phyloP scores from a whole-genome alignment of 768 basidiomycete species.

The Psilocybe cubensis region DNA sequence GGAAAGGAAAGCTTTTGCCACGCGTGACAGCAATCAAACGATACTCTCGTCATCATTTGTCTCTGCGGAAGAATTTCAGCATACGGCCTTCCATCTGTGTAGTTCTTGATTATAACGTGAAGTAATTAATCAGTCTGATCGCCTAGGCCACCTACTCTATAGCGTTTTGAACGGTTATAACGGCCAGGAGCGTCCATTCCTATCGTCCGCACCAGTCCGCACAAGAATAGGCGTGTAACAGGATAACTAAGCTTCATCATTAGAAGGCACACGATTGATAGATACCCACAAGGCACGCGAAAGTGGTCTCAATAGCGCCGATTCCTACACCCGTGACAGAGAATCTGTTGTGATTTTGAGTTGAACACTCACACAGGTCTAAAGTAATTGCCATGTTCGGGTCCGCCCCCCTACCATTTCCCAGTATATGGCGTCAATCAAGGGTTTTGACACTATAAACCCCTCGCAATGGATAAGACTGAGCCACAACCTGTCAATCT shows the following conservation, averaged over 20 bases:
- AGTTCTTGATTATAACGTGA: slow-evolving; percentile 14
- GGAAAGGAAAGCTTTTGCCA: slow-evolving; percentile 17
- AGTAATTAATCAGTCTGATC: slow-evolving; percentile 20
- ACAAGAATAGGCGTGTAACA: slow-evolving; percentile 19
- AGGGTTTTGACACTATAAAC: slow-evolving; percentile 5
- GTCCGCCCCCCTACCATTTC: slow-evolving; percentile 2
- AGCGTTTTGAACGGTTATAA: slow-evolving; percentile 19
- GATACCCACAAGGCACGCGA: slow-evolving; percentile 20
- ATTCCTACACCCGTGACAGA: slow-evolving; percentile 9
- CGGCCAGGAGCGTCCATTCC: neutral
- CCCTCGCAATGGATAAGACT: neutral
- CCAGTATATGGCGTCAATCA: slow-evolving; percentile 9
- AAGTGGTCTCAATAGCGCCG: slow-evolving; percentile 1
- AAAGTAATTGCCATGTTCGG: slow-evolving; percentile 6
- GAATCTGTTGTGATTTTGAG: slow-evolving; percentile 6
- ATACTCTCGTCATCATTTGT: slow-evolving; percentile 17
- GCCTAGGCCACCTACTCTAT: neutral
- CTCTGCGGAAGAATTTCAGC: slow-evolving; percentile 18
- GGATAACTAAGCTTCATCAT: slow-evolving; percentile 14
- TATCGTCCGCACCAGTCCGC: neutral
- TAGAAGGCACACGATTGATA: slow-evolving; percentile 8
- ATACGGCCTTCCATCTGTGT: slow-evolving; percentile 12
- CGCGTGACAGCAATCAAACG: slow-evolving; percentile 15
- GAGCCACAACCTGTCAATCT: slow-evolving; percentile 1
- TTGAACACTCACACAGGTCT: slow-evolving; percentile 9